Evolutionary conservation across 768 basidiomycete species (phyloP).

Genomic region (Leccinum longicurvipes): DNA sequence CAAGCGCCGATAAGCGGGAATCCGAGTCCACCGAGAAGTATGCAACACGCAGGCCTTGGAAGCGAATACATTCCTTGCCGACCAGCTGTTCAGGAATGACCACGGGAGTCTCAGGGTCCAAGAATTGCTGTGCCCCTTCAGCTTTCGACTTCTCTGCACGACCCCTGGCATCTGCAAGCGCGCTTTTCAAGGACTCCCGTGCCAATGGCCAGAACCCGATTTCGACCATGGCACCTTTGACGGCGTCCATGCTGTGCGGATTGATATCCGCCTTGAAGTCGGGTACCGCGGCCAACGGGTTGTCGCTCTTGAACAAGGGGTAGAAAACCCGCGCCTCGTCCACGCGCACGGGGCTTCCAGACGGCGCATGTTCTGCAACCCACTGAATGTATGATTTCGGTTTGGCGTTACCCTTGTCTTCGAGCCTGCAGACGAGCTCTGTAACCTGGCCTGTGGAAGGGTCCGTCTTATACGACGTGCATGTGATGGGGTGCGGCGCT

Average conservation of each 20-base stretch:
- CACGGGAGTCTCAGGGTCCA: conserved; percentile 58
- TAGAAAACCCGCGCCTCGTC: conserved; percentile 93
- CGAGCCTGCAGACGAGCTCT: conserved; percentile 77
- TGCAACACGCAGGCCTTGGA: conserved; percentile 94
- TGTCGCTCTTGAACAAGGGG: conserved; percentile 91
- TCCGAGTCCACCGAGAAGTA: conserved; percentile 96
- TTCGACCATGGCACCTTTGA: conserved; percentile 82
- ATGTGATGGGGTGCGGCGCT: conserved; percentile 88
- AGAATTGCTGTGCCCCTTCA: conserved; percentile 34
- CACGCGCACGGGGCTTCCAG: conserved; percentile 78
- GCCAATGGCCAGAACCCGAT: conserved; percentile 86
- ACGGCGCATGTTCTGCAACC: conserved; percentile 82
- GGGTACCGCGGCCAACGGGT: conserved; percentile 63
- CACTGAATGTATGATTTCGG: conserved; percentile 96
- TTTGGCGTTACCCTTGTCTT: conserved; percentile 71
- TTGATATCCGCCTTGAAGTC: conserved; percentile 85
- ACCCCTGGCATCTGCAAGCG: conserved; percentile 58
- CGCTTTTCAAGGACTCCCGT: conserved; percentile 60
- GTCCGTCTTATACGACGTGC: conserved; percentile 83
- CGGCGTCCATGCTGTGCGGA: conserved; percentile 74
- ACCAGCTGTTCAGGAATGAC: conserved; percentile 73
- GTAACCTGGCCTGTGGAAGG: conserved; percentile 65
- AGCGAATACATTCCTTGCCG: conserved; percentile 89
- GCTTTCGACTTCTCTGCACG: conserved; percentile 61
- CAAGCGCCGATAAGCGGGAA: conserved; percentile 61